These are phyloP conservation scores for Citrus hindsii DNA, from an alignment of 345 rosid species.

Conservation along the genomic window DNA sequence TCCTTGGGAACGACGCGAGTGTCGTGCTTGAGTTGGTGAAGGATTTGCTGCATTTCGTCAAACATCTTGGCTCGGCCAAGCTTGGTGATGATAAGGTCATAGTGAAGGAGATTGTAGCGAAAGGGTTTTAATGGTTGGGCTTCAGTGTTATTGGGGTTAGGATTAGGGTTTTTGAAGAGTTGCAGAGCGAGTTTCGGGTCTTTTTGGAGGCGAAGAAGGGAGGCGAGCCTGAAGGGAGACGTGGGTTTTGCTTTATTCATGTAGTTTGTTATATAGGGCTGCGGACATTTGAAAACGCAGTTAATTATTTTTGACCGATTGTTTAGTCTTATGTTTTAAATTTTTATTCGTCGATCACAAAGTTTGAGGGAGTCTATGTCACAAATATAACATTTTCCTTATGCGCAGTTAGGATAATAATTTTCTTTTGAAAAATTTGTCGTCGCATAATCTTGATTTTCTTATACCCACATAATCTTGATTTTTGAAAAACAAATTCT, in stretches of 20 bases:
- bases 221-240: slow-evolving; percentile 58
- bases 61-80: slow-evolving; percentile 81
- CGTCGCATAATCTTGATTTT: no score
- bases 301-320: no score
- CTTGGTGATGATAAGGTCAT: slow-evolving; percentile 74
- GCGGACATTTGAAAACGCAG: no score
- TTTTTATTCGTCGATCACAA: no score
- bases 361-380: no score
- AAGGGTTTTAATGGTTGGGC: slow-evolving; percentile 26
- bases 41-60: slow-evolving; percentile 54
- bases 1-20: slow-evolving; percentile 47
- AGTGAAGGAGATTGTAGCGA: slow-evolving; percentile 48
- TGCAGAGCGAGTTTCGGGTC: slow-evolving; percentile 60
- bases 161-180: slow-evolving; percentile 53
- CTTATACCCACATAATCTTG: no score
- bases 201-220: slow-evolving; percentile 65
- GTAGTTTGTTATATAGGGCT: not conserved
- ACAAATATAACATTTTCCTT: no score
- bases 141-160: slow-evolving; percentile 6
- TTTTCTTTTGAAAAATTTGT: no score
- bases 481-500: no score
- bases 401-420: no score
- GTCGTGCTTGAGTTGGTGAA: slow-evolving; percentile 52
- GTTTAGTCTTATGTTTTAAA: no score
- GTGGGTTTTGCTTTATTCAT: slow-evolving; percentile 26